These are phyloP conservation scores for Asclepias syriaca DNA, from an alignment of 257 asterid species.

Conservation along the genomic window DNA sequence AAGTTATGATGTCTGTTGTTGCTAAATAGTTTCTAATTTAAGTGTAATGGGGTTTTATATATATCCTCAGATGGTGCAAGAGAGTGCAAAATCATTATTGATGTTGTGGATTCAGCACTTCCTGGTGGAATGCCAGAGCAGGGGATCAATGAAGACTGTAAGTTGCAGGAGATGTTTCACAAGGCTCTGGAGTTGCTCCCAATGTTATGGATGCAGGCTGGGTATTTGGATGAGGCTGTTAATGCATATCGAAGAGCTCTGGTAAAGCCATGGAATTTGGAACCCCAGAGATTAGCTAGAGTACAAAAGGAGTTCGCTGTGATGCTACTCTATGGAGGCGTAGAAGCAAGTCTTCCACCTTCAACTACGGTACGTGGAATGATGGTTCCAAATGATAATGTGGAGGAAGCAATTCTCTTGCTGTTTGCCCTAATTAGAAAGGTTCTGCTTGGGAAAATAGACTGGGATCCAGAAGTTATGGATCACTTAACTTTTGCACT, in stretches of 20 bases:
- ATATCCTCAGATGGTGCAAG: constrained; percentile 64
- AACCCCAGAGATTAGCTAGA: constrained; percentile 54
- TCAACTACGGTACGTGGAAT: constrained; percentile 28
- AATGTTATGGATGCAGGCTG: constrained; percentile 60
- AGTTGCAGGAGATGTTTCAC: constrained; percentile 74
- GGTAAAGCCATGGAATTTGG: constrained; percentile 68
- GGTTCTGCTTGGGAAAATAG: constrained; percentile 51
- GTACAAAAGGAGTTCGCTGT: constrained; percentile 70
- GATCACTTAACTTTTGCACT: constrained; percentile 67
- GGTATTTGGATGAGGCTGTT: constrained; percentile 66
- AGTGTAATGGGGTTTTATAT: constrained; percentile 7
- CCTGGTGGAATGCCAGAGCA: constrained; percentile 49
- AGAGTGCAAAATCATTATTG: constrained; percentile 77
- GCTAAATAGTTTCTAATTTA: constrained; percentile 10
- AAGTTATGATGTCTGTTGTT: not conserved
- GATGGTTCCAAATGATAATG: constrained; percentile 31
- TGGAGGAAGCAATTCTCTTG: constrained; percentile 78
- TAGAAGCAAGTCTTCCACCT: constrained; percentile 51
- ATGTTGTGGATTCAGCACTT: constrained; percentile 73
- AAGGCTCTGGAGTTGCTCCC: constrained; percentile 77
- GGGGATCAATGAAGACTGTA: constrained; percentile 49
- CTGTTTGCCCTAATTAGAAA: constrained; percentile 55
- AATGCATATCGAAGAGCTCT: constrained; percentile 64
- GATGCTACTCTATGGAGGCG: constrained; percentile 62
- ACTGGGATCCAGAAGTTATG: constrained; percentile 73